A percentile compares a stretch with the other conserved stretches of the same genome.
phyloP scores from a whole-genome alignment of 495 filamentous ascomycete genomes.

The Schizothecium vesticola region DNA sequence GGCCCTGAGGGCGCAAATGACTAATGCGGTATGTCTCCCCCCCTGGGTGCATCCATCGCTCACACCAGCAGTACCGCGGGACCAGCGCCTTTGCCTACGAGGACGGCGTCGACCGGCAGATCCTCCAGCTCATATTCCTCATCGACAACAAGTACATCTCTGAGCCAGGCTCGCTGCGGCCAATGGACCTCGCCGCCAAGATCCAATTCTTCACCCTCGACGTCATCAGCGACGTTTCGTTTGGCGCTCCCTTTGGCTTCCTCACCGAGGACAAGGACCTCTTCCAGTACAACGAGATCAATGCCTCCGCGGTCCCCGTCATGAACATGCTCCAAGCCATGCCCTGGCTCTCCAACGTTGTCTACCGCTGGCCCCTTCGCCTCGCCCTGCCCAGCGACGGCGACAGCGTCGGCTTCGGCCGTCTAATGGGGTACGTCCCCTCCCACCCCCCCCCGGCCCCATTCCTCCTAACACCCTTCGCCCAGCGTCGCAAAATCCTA shows the following conservation, averaged over 20 bases:
- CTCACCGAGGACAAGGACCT: slow-evolving; percentile 42
- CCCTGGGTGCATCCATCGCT: neutral
- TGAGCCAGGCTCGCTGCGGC: slow-evolving; percentile 37
- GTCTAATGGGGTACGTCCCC: slow-evolving; percentile 22
- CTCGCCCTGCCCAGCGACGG: slow-evolving; percentile 18
- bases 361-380: slow-evolving; percentile 26
- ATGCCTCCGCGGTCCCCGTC: slow-evolving; percentile 26
- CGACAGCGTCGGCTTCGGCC: slow-evolving; percentile 24
- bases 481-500: slow-evolving; percentile 12
- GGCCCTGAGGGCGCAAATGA: slow-evolving; percentile 29
- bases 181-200: slow-evolving; percentile 40
- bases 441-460: too few species aligned
- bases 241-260: slow-evolving; percentile 49
- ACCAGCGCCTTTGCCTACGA: slow-evolving; percentile 40
- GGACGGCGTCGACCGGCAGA: slow-evolving; percentile 43
- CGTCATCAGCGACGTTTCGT: slow-evolving; percentile 45
- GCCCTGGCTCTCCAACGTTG: slow-evolving; percentile 29
- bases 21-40: slow-evolving; percentile 17
- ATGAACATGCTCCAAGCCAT: slow-evolving; percentile 22
- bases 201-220: slow-evolving; percentile 48
- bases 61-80: slow-evolving; percentile 27
- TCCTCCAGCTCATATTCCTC: slow-evolving; percentile 33
- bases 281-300: slow-evolving; percentile 43
- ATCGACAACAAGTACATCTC: slow-evolving; percentile 46
- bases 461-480: neutral